phyloP scores from a whole-genome alignment of 2,329 filamentous ascomycete genomes.

The Claviceps pazoutovae region DNA sequence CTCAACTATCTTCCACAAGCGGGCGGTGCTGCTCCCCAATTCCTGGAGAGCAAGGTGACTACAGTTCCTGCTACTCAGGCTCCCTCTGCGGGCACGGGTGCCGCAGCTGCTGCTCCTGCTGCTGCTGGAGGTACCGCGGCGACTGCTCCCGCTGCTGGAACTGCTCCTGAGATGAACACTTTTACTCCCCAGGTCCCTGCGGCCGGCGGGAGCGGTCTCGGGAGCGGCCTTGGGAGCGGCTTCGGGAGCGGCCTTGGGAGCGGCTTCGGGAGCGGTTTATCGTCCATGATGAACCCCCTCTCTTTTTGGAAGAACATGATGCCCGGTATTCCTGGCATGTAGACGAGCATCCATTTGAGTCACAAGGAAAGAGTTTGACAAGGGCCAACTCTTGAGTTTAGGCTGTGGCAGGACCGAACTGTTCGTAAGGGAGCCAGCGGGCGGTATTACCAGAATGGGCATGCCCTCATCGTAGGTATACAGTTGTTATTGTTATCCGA shows the following conservation, averaged over 20 bases:
- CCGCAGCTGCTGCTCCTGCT: not conserved
- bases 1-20: slow-evolving; percentile 15
- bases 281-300: not conserved
- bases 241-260: not conserved
- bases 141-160: not conserved
- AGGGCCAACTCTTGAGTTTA: not conserved
- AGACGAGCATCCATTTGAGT: not conserved
- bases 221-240: too few relatives aligned
- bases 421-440: not conserved
- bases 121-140: not conserved
- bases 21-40: slow-evolving; percentile 10
- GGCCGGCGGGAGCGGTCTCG: not conserved
- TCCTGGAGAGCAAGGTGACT: slow-evolving; percentile 7
- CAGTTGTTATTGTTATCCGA: too few relatives aligned
- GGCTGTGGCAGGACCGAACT: not conserved
- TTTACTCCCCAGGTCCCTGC: not conserved
- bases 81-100: not conserved
- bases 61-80: not conserved
- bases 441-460: too few relatives aligned
- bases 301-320: not conserved
- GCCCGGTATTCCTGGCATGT: not conserved
- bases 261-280: not conserved
- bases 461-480: too few relatives aligned
- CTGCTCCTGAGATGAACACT: not conserved
- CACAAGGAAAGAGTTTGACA: not conserved